Base-by-base conservation (phyloP, 2,329 filamentous ascomycete species). In the Ceratocystis huliohia region DNA sequence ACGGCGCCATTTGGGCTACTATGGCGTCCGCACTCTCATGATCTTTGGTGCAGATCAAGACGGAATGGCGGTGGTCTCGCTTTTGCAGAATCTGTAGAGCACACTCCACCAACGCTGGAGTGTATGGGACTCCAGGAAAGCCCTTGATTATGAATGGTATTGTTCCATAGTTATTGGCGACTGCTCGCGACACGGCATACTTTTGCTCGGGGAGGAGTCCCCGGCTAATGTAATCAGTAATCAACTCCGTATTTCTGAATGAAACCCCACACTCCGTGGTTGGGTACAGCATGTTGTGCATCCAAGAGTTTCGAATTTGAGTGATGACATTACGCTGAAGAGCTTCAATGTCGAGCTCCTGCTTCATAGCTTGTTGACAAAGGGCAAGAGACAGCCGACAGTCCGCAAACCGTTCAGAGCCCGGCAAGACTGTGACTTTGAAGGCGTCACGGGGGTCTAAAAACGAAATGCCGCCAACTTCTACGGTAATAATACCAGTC, bases 31-130 rank as follows among this genome's bases (percentile, higher is more conserved):
- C 61, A 10, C 30, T 48, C 37, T 50, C 41, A 48, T 48, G n/a
- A 5, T 63, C 61, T 20, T 46, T 50, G 44, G 61, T 41, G 41
- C 45, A 63, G 25, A 63, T 45, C 44, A 63, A 48, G 5, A 63
- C 46, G n/a, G 41, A 30, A 4, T 28, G 20, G 33, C n/a, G 44
- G 22, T 63, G n/a, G 25, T 20, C 44, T 8, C 2, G 17, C 10
- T 50, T 25, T 10, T 22, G 25, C 13, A 28, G 13, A 28, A 48
- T 28, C n/a, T 63, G 61, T 2, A 63, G 6, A 17, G 61, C 20
- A n/a, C 33, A 46, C n/a, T 63, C 61, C 17, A 63, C 46, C 44
- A 63, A 13, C 7, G 20, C 41, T n/a, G 61, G 22, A n/a, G 46
- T 48, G 7, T 37, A 48, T 6, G 37, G n/a, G 10, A 63, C 25